Base-by-base conservation (phyloP, 2,329 filamentous ascomycete species). In the Diaporthe longicolla region DNA sequence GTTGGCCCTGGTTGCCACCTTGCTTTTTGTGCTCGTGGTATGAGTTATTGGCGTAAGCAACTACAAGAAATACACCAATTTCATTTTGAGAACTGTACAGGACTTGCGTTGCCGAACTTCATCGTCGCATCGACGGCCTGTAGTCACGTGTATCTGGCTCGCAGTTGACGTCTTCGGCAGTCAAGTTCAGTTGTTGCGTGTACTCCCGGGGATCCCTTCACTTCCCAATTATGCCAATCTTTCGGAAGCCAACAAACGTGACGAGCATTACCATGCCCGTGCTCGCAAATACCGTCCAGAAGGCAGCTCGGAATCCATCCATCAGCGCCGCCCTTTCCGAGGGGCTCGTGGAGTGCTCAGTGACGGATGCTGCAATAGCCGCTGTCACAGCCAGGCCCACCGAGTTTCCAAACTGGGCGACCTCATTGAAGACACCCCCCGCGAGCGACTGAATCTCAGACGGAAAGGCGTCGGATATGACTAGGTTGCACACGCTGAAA, bases 381-480 rank as follows among this genome's bases (percentile, higher is more conserved):
- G 86, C 86, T 11, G 87, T 85, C 3, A 88, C 79, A 10, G 88
- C 87, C 4, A 91, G 78, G 0, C 88, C 89, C 0, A 91, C 82
- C 0, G 86, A 85, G 24, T 84, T 88, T 0, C 90, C 90, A 72
- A 92, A 88, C 72, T 91, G 89, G 0, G 85, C 84, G 0, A 89
- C 84, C 2, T 88, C 89, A 70, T 89, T 91, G 80, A 92, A 92
- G 0, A 92, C 88, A 0, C 87, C 89, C 0, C 90, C 90, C 0
- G 89, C 90, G 0, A 92, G 82, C 0, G 87, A 89, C 73, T 92
- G 90, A 2, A 85, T 86, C 24, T 88, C 82, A 0, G 84, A 80
- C 0, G 89, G 88, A 74, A 91, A 91, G 0, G 84, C 86, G 35
- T 89, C 85, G 0, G 87, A 86, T 4, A 91, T 87, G 4, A 91